A percentile compares a stretch with the other conserved stretches of the same genome.
Conservation (phyloP, 345 rosid genomes). For the Salix purpurea region DNA sequence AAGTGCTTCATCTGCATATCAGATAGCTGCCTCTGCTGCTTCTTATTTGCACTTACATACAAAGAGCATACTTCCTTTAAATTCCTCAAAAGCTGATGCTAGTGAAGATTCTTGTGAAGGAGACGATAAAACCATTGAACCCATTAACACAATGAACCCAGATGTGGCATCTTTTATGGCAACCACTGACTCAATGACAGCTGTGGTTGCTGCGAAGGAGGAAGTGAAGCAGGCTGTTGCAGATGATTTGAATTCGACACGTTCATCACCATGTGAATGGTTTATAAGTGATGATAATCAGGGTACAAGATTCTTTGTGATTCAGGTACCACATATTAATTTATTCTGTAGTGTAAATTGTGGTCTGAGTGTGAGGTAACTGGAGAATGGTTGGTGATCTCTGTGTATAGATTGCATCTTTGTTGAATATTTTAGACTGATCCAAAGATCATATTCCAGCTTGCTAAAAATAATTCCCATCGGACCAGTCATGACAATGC, state of each 20-base stretch:
- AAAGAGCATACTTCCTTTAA: conserved; percentile 57
- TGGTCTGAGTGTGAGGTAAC: not conserved
- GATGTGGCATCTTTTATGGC: conserved; percentile 70
- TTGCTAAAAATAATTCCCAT: not conserved
- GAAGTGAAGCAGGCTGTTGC: conserved; percentile 98
- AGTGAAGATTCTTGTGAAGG: conserved; percentile 18
- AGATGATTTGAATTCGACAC: conserved; percentile 68
- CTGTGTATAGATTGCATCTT: not conserved
- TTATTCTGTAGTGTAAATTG: not conserved
- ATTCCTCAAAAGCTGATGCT: conserved; percentile 28
- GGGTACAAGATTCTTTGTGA: conserved; percentile 75
- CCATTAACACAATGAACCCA: conserved; percentile 30
- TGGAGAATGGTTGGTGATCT: not conserved
- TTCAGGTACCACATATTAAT: conserved; percentile 56
- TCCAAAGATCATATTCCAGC: not conserved
- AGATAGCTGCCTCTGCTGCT: conserved; percentile 80
- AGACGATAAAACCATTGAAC: conserved; percentile 19
- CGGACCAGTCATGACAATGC: not conserved
- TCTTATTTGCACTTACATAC: conserved; percentile 76
- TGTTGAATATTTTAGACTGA: not conserved
- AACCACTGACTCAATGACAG: conserved; percentile 91
- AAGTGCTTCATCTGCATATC: conserved; percentile 67
- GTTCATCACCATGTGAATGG: conserved; percentile 91
- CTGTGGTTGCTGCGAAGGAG: conserved; percentile 92
- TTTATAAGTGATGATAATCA: conserved; percentile 82